Evolutionary conservation across 495 filamentous ascomycete species (phyloP), one percentile per base, ranked within the genome.

Genomic region (Hypoxylon trugodes): DNA sequence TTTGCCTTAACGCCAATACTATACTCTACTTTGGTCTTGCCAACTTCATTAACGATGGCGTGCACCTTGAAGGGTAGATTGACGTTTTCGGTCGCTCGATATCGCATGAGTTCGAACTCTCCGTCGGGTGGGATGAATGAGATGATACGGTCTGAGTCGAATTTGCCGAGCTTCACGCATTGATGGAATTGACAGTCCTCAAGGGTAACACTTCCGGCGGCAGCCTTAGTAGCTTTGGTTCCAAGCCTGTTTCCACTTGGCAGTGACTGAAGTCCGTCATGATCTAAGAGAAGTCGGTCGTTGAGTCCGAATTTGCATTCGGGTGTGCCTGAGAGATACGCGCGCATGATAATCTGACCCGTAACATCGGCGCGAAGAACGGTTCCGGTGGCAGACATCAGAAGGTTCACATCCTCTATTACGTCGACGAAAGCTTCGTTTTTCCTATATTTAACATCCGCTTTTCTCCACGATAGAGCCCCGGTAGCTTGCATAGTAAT

Each of bases 261-360:
- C n/a, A 86, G 71, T 38, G 76, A 84, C 16, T 77, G 84, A 25
- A 89, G 79, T 38, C 76, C 85, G 69, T 92, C 90, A 37, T 90
- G 87, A 61, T 97, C 96, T 4, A 99, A 81, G 0, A 97, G 84
- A 3, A 99, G 82, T 0, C 95, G 92, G 73, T 99, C 96, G 74
- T 99, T 99, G 32, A 99, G 88, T 4, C 96, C 96, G 69, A 99
- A 99, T 77, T 99, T 99, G 83, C 96, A 99, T 77, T 99, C 96
- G 2, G 96, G 96, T 0, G 93, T 98, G 18, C 96, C 96, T 45
- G 90, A 88, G 25, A 99, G 90, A 69, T 99, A 99, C 57, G 96
- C 96, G 49, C 96, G 93, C 96, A 99, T 99, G 65, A 98, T 85
- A 68, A 99, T 98, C 72, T 97, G 93, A 28, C 96, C 96, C 58